Evolutionary conservation across 2,329 filamentous ascomycete species (phyloP), one percentile per base, ranked within the genome.

Genomic region (Zelopaecilomyces penicillatus): DNA sequence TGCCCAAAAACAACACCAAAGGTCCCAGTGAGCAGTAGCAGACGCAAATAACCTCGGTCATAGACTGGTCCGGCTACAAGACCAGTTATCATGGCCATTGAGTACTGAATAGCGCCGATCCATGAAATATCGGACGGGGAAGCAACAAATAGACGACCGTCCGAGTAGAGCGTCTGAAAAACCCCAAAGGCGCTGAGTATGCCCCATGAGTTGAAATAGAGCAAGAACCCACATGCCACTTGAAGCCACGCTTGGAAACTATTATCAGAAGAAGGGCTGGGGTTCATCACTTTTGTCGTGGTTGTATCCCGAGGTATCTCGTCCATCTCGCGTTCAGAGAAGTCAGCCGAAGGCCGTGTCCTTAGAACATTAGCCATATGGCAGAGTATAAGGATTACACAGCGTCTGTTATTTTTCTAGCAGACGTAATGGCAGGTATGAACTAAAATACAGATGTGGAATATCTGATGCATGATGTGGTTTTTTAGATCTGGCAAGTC

Each of bases 161-260:
- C 63, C 42, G 63, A 55, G 51, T 80, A 80, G 60, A 77, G 76
- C 2, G 69, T 70, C 51, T 80, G 74, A 50, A 74, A 81, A 2
- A 74, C 68, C 5, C 73, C 73, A 45, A 76, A 80, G 5, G 71
- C 53, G 46, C 56, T 64, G 31, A 63, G 44, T 3, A 67, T 53
- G 2, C 65, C 64, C 69, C 77, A 81, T 1, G 76, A 75, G 51
- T 73, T 78, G 57, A 79, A 74, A 52, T 76, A 50, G 10, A 50
- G 44, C 6, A 40, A 30, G 27, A 50, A 47, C 5, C 39, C 37
- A 8, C 45, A 42, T 4, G 40, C 27, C 4, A 48, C 48, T n/a
- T 50, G 48, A 6, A 48, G 33, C 48, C 48, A 50, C 2, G 48
- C 45, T 2, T 26, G 6, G 10, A 46, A 32, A 10, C 44, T 39